These are phyloP conservation scores for Eruca vesicaria DNA, from an alignment of 441 rosid species.

Conservation along the genomic window DNA sequence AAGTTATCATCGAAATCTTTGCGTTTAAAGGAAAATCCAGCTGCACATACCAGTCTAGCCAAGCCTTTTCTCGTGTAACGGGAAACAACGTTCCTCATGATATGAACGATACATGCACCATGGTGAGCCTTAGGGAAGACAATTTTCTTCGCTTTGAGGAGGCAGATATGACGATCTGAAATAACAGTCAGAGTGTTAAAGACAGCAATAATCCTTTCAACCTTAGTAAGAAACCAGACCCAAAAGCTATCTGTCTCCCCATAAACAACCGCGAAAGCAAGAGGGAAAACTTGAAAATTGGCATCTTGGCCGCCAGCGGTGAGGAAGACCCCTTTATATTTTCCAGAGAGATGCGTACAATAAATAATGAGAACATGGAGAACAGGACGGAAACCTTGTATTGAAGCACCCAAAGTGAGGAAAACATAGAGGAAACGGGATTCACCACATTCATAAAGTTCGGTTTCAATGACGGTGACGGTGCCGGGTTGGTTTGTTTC, in stretches of 20 bases:
- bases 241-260: not conserved
- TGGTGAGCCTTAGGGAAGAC: too few relatives aligned
- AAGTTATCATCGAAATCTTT: too few relatives aligned
- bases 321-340: not conserved
- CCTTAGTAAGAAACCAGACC: not conserved
- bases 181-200: not conserved
- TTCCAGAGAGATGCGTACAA: not conserved
- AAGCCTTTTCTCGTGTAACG: too few relatives aligned
- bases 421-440: not conserved
- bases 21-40: too few relatives aligned
- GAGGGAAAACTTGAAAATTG: not conserved
- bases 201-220: not conserved
- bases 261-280: not conserved
- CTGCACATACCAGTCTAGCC: too few relatives aligned
- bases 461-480: not conserved
- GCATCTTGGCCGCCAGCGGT: not conserved
- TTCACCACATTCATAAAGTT: not conserved
- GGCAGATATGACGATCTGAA: too few relatives aligned
- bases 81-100: too few relatives aligned
- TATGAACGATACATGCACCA: too few relatives aligned
- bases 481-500: not conserved
- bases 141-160: too few relatives aligned
- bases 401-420: not conserved
- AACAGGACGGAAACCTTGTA: not conserved
- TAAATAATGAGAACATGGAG: too few relatives aligned